phyloP scores from a whole-genome alignment of 306 rosid species.

The Prunus fruticosa region DNA sequence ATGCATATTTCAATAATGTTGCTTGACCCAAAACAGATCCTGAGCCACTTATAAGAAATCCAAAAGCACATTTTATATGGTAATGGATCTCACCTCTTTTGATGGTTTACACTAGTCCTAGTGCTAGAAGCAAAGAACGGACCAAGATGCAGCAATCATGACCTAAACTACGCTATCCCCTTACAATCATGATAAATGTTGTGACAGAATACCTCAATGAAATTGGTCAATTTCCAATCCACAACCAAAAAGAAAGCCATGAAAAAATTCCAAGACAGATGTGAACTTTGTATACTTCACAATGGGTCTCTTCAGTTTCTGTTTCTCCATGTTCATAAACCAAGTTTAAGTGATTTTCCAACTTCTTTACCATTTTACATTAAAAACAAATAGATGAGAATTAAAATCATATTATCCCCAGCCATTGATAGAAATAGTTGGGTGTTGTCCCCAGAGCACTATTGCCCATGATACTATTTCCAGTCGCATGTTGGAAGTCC shows the following conservation, averaged over 20 bases:
- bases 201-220: neutral
- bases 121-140: neutral
- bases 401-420: neutral
- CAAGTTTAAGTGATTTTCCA: neutral
- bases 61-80: neutral
- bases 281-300: neutral
- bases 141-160: neutral
- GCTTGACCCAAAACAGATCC: neutral
- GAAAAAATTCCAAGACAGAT: neutral
- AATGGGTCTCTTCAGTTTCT: neutral
- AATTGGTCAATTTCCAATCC: neutral
- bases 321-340: neutral
- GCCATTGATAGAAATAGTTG: no score
- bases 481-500: neutral
- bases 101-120: neutral
- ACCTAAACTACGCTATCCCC: neutral
- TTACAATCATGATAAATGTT: neutral
- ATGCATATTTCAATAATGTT: neutral
- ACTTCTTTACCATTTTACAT: neutral
- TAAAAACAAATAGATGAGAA: neutral
- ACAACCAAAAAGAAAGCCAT: neutral
- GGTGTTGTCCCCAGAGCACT: neutral
- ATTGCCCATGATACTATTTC: neutral
- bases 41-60: neutral
- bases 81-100: neutral